These are phyloP conservation scores for Tanacetum coccineum DNA, from an alignment of 129 eudicot genomes.

Conservation along the genomic window DNA sequence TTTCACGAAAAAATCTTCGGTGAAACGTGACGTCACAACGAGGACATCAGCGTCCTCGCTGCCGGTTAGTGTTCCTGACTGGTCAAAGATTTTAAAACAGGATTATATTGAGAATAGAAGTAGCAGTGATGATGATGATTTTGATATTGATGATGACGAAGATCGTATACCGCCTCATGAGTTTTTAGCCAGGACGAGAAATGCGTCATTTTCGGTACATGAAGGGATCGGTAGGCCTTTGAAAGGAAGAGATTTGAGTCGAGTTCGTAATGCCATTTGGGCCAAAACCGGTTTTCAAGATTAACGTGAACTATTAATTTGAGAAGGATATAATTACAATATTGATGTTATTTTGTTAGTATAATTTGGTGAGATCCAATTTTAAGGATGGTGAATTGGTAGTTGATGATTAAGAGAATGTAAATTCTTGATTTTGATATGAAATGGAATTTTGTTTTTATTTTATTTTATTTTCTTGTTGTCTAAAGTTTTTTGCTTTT, in stretches of 20 bases:
- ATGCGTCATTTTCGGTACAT: constrained; percentile 70
- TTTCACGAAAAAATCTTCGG: constrained; percentile 33
- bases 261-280: constrained; percentile 77
- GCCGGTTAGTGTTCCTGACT: constrained; percentile 76
- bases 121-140: constrained; percentile 38
- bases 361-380: constrained; percentile 4
- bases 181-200: constrained; percentile 68
- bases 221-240: constrained; percentile 86
- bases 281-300: constrained; percentile 74
- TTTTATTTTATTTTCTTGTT: not conserved
- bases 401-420: constrained; percentile 13
- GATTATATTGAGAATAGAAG: constrained; percentile 50
- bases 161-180: constrained; percentile 88
- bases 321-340: not conserved
- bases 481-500: not conserved
- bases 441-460: constrained; percentile 13
- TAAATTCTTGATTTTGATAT: constrained; percentile 34
- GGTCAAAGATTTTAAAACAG: constrained; percentile 63
- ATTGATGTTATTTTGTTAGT: not conserved
- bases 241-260: constrained; percentile 81
- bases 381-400: constrained; percentile 21
- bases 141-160: constrained; percentile 33
- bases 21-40: constrained; percentile 22
- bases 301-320: constrained; percentile 13
- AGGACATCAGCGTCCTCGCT: constrained; percentile 41